Evolutionary conservation across 768 basidiomycete species (phyloP), one percentile per base, ranked within the genome.

Genomic region (Podaxis sp.): DNA sequence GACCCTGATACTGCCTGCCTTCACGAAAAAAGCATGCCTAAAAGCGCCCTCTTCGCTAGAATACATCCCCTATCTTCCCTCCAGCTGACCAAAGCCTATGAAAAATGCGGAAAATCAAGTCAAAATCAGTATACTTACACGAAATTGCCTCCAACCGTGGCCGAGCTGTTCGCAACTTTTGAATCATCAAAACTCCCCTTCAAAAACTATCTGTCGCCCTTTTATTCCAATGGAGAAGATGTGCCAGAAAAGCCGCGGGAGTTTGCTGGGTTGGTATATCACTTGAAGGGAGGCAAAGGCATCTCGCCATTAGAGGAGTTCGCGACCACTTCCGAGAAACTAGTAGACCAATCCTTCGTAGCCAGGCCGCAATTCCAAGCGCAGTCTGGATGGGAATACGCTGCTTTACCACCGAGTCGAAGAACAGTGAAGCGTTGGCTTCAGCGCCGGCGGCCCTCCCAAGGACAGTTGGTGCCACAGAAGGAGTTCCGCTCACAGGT

Each of bases 251-350:
- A 77, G n/a, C 75, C 88, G 2, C 81, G 86, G 68, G 90, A 93
- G 75, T 95, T 89, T 72, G 94, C 87, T 22, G 95, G 95, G 0
- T 73, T 92, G 0, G 69, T 84, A n/a, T 96, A 90, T 72, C 78
- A 79, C 44, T 76, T 96, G 22, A 87, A 87, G 67, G 87, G 90
- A 4, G 85, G 84, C 1, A 77, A 82, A 44, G 84, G 85, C 7
- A 75, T 92, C 11, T 70, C 74, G 24, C 75, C 74, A 38, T 76
- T 96, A 8, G 82, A 87, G 24, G 82, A 87, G 11, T 96, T 94
- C 86, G 67, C 76, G 48, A 64, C 61, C 7, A 15, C 30, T 9
- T 48, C 58, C 12, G 52, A 39, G n/a, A 36, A 33, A 3, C 30
- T 56, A 26, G n/a, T 39, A 11, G 26, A 26, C 22, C n/a, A 63